Conservation (phyloP, 345 rosid species). For the Trapa bicornis region DNA sequence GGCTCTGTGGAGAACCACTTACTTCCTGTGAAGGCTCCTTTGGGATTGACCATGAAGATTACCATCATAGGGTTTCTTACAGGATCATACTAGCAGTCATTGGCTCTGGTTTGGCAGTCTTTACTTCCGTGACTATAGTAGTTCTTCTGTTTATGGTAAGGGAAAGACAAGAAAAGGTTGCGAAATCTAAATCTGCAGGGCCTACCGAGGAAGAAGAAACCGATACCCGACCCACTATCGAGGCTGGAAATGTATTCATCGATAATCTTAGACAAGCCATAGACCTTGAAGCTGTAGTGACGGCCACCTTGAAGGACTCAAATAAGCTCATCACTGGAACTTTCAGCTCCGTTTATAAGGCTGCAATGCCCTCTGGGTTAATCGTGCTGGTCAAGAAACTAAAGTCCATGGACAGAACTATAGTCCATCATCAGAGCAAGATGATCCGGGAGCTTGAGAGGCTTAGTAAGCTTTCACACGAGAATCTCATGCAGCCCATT, state of each 20-base stretch:
- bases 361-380: conserved; percentile 92
- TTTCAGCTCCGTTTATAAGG: conserved; percentile 82
- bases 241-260: conserved; percentile 66
- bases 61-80: conserved; percentile 79
- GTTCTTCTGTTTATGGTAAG: conserved; percentile 89
- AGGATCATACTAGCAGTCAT: conserved; percentile 71
- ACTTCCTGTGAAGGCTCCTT: conserved; percentile 36
- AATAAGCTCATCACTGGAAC: conserved; percentile 75
- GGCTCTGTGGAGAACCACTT: conserved; percentile 83
- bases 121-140: conserved; percentile 66
- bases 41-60: conserved; percentile 26
- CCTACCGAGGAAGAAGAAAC: conserved; percentile 28
- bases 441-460: conserved; percentile 95
- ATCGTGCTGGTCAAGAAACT: conserved; percentile 62
- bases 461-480: conserved; percentile 88
- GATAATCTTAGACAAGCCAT: conserved; percentile 89
- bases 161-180: conserved; percentile 84
- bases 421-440: conserved; percentile 78
- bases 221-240: conserved; percentile 45
- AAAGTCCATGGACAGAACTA: conserved; percentile 78
- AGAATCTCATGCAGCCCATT: conserved; percentile 67
- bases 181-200: conserved; percentile 40
- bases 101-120: conserved; percentile 87
- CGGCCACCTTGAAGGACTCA: conserved; percentile 76
- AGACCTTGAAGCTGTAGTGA: conserved; percentile 76